Percentiles rank a stretch among this genome's conserved stretches.
These are phyloP conservation scores for Starmerella bombi DNA, from an alignment of 805 yeast genomes.

Conservation along the genomic window DNA sequence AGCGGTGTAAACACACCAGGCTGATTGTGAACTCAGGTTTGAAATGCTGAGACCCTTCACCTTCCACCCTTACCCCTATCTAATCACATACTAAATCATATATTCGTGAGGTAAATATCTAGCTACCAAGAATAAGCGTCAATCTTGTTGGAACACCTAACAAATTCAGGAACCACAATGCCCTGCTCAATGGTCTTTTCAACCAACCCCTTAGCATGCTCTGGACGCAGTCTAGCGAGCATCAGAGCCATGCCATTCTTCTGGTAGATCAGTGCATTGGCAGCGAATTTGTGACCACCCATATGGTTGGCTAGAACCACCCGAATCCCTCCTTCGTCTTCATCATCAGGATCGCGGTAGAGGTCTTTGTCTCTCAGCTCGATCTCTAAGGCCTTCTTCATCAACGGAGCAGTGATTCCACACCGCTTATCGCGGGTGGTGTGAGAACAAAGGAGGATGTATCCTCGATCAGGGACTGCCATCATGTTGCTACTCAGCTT, in stretches of 20 bases:
- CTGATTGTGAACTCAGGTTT: too few relatives aligned
- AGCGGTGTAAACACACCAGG: too few relatives aligned
- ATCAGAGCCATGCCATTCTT: conserved; percentile 67
- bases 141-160: conserved; percentile 37
- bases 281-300: conserved; percentile 93
- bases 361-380: conserved; percentile 58
- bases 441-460: conserved; percentile 74
- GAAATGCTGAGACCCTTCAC: too few relatives aligned
- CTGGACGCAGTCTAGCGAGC: conserved; percentile 78
- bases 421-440: conserved; percentile 83
- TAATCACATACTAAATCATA: not conserved
- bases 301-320: conserved; percentile 71
- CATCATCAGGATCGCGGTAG: conserved; percentile 65
- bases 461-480: conserved; percentile 19
- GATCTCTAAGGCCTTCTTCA: conserved; percentile 65
- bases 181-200: conserved; percentile 61
- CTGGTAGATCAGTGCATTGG: conserved; percentile 68
- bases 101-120: not conserved
- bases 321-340: conserved; percentile 57
- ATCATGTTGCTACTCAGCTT: conserved; percentile 15
- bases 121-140: conserved; percentile 24
- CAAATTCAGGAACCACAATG: conserved; percentile 54
- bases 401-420: conserved; percentile 84
- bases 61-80: too few relatives aligned
- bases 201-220: conserved; percentile 56